These are phyloP conservation scores for Panellus pusillus DNA, from an alignment of 768 basidiomycete genomes.

Conservation along the genomic window DNA sequence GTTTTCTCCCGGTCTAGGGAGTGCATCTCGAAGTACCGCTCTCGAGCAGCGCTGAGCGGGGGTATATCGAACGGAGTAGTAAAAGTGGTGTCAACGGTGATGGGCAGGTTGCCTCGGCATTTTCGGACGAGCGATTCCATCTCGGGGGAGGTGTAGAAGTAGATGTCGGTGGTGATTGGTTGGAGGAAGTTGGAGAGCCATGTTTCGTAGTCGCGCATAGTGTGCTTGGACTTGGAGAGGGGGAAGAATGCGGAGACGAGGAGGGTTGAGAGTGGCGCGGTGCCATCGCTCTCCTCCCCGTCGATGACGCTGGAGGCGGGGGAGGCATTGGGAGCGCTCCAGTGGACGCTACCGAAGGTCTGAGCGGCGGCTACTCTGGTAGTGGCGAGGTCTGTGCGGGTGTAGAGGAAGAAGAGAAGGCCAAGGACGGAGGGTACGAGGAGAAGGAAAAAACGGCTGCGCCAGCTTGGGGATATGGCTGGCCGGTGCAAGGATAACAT, in stretches of 20 bases:
- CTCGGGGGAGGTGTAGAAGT: constrained; percentile 51
- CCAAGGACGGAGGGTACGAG: constrained; percentile 7
- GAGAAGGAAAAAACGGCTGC: constrained; percentile 9
- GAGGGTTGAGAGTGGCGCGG: constrained; percentile 31
- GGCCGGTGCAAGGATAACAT: not conserved
- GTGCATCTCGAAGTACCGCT: constrained; percentile 43
- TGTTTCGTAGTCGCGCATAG: constrained; percentile 39
- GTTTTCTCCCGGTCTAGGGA: constrained; percentile 42
- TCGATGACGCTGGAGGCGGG: not conserved
- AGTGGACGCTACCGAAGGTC: not conserved
- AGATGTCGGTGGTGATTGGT: constrained; percentile 47
- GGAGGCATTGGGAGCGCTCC: not conserved
- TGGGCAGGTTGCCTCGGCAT: constrained; percentile 32
- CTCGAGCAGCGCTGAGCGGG: constrained; percentile 36
- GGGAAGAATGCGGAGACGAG: constrained; percentile 59
- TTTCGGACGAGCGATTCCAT: constrained; percentile 33
- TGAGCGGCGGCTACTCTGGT: not conserved
- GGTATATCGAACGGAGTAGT: constrained; percentile 48
- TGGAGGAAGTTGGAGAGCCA: constrained; percentile 50
- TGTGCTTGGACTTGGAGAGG: constrained; percentile 49
- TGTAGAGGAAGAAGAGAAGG: constrained; percentile 4
- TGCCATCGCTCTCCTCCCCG: not conserved
- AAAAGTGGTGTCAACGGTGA: constrained; percentile 48
- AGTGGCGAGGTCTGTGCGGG: not conserved
- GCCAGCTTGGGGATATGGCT: constrained; percentile 4